Percentiles rank a stretch among this genome's conserved stretches.
These are phyloP conservation scores for Aegilops tauschii DNA, from an alignment of 176 grass and related monocot genomes.

Conservation along the genomic window DNA sequence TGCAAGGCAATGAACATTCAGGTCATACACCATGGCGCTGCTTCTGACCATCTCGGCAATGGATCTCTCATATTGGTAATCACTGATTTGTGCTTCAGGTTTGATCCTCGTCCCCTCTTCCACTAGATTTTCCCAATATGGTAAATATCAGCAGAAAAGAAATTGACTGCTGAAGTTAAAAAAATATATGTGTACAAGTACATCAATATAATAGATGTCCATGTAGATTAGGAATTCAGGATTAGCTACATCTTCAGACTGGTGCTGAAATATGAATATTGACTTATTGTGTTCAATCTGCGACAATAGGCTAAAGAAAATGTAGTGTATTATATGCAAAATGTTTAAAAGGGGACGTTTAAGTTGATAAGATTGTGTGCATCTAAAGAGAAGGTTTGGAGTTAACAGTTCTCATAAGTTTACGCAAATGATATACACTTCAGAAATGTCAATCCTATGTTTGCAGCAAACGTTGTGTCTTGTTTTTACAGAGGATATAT, in stretches of 20 bases:
- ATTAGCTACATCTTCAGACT: no score
- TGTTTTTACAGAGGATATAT: slow-evolving; percentile 80
- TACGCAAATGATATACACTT: neutral
- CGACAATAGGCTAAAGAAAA: neutral
- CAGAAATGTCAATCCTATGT: neutral
- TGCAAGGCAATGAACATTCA: slow-evolving; percentile 70
- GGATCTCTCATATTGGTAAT: slow-evolving; percentile 77
- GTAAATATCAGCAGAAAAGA: no score
- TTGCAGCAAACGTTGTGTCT: neutral
- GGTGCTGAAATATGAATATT: neutral
- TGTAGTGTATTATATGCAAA: neutral
- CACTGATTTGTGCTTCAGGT: no score
- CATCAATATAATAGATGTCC: no score
- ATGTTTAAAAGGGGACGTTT: neutral
- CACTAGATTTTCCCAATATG: no score
- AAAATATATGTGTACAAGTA: no score
- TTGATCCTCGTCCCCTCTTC: no score
- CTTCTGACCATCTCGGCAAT: slow-evolving; percentile 58
- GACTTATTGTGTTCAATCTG: neutral
- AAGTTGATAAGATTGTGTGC: neutral
- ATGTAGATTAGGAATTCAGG: no score
- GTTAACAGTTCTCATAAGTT: neutral
- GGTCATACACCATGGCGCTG: slow-evolving; percentile 56
- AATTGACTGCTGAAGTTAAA: no score
- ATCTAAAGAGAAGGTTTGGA: neutral